These are phyloP conservation scores for Fusarium cicatricum DNA, from an alignment of 2,329 filamentous ascomycete genomes.

Conservation along the genomic window DNA sequence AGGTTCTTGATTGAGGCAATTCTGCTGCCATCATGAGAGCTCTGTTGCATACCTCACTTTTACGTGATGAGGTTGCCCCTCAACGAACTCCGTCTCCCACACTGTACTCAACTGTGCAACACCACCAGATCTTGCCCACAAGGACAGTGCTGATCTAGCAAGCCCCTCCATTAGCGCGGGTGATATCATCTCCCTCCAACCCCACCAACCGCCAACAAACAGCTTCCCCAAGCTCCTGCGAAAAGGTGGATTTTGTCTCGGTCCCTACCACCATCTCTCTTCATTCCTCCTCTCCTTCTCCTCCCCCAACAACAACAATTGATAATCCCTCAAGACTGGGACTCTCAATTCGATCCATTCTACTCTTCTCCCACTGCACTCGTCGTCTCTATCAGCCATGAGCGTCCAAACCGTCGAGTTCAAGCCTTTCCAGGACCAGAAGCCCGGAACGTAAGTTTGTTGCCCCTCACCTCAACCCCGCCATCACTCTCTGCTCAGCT, in stretches of 20 bases:
- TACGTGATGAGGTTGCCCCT: conserved; percentile 9
- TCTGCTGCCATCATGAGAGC: conserved; percentile 17
- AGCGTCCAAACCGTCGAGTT: conserved; percentile 78
- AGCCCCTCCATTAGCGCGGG: conserved; percentile 41
- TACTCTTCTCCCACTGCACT: conserved; percentile 6
- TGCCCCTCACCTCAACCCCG: conserved; percentile 5
- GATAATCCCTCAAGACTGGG: conserved; percentile 19
- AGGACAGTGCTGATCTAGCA: conserved; percentile 35
- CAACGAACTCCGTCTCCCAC: conserved; percentile 9
- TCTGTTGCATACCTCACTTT: conserved; percentile 6
- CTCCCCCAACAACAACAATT: conserved; percentile 32
- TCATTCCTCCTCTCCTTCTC: conserved; percentile 11
- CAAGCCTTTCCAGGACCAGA: conserved; percentile 92
- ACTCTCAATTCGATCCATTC: conserved; percentile 4
- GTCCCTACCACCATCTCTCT: conserved; percentile 14
- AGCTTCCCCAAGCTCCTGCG: conserved; percentile 43
- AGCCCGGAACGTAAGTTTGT: conserved; percentile 92
- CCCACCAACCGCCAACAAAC: conserved; percentile 32
- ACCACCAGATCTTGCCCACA: background rate
- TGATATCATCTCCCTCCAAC: conserved; percentile 41
- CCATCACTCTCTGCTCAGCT: background rate
- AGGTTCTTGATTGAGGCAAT: background rate
- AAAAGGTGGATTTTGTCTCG: conserved; percentile 24
- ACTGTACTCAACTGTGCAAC: conserved; percentile 17
- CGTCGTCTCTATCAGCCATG: conserved; percentile 61